Percentiles rank a stretch among this genome's conserved stretches.
Conservation (phyloP, 371 early-diverging fungal species). For the Mucor racemosus region DNA sequence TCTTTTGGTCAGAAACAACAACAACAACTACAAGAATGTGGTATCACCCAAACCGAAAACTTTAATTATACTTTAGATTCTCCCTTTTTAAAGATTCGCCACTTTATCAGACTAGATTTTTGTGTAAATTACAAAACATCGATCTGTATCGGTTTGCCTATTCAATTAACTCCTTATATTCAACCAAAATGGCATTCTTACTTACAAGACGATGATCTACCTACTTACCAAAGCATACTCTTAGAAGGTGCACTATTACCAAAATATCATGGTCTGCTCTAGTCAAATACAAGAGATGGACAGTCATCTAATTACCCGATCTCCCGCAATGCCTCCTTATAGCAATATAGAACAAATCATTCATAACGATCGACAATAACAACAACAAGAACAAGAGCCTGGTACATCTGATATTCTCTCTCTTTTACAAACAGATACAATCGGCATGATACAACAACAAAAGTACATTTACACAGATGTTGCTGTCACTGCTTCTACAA, state of each 20-base stretch:
- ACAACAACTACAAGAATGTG: background rate
- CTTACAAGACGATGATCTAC: background rate
- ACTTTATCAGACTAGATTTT: background rate
- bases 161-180: background rate
- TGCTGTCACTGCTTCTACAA: background rate
- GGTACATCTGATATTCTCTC: background rate
- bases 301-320: background rate
- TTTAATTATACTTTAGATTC: background rate
- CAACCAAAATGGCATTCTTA: background rate
- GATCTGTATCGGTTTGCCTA: background rate
- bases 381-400: background rate
- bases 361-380: background rate
- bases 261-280: background rate
- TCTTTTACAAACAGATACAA: too few relatives aligned
- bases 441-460: too few relatives aligned
- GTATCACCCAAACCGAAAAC: background rate
- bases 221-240: background rate
- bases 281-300: background rate
- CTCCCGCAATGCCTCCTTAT: background rate
- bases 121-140: background rate
- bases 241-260: background rate
- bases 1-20: background rate
- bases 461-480: too few relatives aligned
- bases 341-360: background rate
- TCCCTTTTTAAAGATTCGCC: background rate